These are phyloP conservation scores for Pseudozyma flocculosa DNA, from an alignment of 1,284 basidiomycete genomes.

Conservation along the genomic window DNA sequence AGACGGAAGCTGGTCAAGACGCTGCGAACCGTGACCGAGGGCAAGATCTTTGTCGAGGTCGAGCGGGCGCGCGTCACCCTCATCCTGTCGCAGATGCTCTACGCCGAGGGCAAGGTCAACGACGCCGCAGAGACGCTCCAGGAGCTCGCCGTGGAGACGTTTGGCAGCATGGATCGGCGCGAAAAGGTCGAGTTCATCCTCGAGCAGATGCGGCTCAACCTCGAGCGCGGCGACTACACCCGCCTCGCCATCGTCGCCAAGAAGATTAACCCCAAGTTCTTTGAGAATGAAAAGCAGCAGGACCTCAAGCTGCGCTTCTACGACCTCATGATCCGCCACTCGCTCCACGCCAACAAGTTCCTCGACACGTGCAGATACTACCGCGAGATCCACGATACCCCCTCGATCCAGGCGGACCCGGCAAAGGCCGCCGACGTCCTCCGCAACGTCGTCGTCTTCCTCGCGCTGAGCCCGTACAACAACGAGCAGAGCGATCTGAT, in stretches of 20 bases:
- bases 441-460: constrained; percentile 84
- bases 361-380: constrained; percentile 94
- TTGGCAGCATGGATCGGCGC: constrained; percentile 93
- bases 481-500: constrained; percentile 98
- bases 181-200: constrained; percentile 99
- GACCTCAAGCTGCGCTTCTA: constrained; percentile 95
- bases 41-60: constrained; percentile 98
- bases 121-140: constrained; percentile 64
- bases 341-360: constrained; percentile 79
- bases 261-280: constrained; percentile 91
- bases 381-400: constrained; percentile 93
- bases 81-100: constrained; percentile 48
- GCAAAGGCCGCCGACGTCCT: constrained; percentile 48
- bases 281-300: constrained; percentile 84
- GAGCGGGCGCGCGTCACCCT: constrained; percentile 79
- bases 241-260: constrained; percentile 86
- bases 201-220: constrained; percentile 96
- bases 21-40: constrained; percentile 87
- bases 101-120: constrained; percentile 38
- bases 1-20: constrained; percentile 65
- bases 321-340: constrained; percentile 91
- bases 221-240: constrained; percentile 73
- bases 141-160: constrained; percentile 97
- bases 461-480: constrained; percentile 86
- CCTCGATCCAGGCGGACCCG: constrained; percentile 74